phyloP scores from a whole-genome alignment of 1,139 yeast genomes.

The Kodamaea plutei region DNA sequence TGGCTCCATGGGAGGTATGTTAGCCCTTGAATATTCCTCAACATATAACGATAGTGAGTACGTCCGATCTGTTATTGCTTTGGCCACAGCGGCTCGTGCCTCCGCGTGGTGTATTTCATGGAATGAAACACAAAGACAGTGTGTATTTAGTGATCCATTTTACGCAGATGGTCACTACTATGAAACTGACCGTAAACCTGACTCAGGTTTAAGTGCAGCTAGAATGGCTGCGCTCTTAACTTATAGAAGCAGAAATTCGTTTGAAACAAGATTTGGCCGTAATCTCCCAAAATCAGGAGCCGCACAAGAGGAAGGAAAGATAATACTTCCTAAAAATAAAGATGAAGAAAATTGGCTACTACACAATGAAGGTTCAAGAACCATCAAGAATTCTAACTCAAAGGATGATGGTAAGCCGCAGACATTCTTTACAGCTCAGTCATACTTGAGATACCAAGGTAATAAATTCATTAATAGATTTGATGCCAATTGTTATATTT shows the following conservation, averaged over 20 bases:
- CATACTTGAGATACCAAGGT: constrained; percentile 90
- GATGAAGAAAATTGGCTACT: constrained; percentile 46
- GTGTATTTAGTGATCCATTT: constrained; percentile 91
- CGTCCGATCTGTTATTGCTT: constrained; percentile 70
- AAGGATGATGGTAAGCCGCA: constrained; percentile 47
- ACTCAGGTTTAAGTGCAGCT: constrained; percentile 88
- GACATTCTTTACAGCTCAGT: constrained; percentile 91
- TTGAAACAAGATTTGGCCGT: constrained; percentile 87
- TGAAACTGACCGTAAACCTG: constrained; percentile 67
- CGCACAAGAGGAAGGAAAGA: constrained; percentile 21
- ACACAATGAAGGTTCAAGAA: constrained; percentile 41
- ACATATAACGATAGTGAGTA: constrained; percentile 68
- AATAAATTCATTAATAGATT: constrained; percentile 82
- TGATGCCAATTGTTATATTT: constrained; percentile 94
- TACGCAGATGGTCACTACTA: constrained; percentile 85
- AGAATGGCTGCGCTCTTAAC: constrained; percentile 95
- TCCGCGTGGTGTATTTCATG: constrained; percentile 99
- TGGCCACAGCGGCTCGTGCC: constrained; percentile 92
- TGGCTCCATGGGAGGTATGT: constrained; percentile 99
- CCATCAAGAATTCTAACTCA: constrained; percentile 5
- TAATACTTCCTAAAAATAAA: constrained; percentile 34
- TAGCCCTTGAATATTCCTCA: constrained; percentile 75
- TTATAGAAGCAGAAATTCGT: constrained; percentile 86
- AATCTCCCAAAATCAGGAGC: constrained; percentile 43
- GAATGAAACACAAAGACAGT: constrained; percentile 97